These are phyloP conservation scores for Diaporthe citrichinensis DNA, from an alignment of 2,329 filamentous ascomycete genomes.

Conservation along the genomic window DNA sequence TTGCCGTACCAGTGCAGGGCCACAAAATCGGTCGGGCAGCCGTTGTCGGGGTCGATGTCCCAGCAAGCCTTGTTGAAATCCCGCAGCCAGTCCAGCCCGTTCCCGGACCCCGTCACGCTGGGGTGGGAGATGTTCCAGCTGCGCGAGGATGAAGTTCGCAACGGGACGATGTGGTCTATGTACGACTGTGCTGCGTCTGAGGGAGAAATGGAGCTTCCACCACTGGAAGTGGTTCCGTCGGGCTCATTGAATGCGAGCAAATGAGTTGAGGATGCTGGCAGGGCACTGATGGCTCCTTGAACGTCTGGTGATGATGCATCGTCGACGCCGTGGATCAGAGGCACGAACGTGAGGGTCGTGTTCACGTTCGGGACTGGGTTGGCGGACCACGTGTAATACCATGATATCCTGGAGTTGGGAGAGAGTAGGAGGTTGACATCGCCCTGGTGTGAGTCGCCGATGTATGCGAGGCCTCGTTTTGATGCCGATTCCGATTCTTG, in stretches of 20 bases:
- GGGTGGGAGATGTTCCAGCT: constrained; percentile 58
- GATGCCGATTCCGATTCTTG: constrained; percentile 32
- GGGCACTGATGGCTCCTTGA: constrained; percentile 45
- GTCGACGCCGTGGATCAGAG: constrained; percentile 55
- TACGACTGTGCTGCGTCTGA: constrained; percentile 56
- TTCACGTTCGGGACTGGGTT: constrained; percentile 47
- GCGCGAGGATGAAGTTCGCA: constrained; percentile 46
- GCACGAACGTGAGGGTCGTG: constrained; percentile 53
- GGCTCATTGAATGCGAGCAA: constrained; percentile 60
- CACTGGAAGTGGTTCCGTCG: constrained; percentile 55
- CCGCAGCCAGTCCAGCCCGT: constrained; percentile 56
- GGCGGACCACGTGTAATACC: constrained; percentile 61
- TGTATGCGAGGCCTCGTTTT: constrained; percentile 50
- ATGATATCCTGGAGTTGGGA: constrained; percentile 53
- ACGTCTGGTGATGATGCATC: constrained; percentile 50
- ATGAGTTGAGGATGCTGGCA: constrained; percentile 54
- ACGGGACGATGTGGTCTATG: constrained; percentile 53
- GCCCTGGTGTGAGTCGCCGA: constrained; percentile 43
- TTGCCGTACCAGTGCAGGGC: constrained; percentile 59
- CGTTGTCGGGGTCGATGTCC: constrained; percentile 52
- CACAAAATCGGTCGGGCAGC: constrained; percentile 58
- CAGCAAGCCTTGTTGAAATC: constrained; percentile 58
- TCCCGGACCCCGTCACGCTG: constrained; percentile 55
- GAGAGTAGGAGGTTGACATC: constrained; percentile 55
- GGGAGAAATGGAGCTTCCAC: constrained; percentile 56